These are phyloP conservation scores for Solanum bukasovii DNA, from an alignment of 257 asterid species.

Conservation along the genomic window DNA sequence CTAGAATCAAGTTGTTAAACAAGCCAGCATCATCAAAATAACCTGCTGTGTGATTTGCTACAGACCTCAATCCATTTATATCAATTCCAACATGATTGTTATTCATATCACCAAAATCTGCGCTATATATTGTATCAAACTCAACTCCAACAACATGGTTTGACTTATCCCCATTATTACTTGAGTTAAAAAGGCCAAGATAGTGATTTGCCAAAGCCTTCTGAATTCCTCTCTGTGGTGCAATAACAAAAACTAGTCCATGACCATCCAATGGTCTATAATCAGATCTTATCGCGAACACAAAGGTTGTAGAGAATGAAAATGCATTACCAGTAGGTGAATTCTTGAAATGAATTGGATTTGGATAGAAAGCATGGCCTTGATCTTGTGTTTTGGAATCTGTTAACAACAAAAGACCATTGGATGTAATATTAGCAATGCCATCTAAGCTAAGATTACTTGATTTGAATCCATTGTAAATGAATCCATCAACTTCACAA, in stretches of 20 bases:
- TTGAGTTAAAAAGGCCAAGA: slow-evolving; percentile 43
- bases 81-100: slow-evolving; percentile 57
- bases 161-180: slow-evolving; percentile 27
- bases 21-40: slow-evolving; percentile 12
- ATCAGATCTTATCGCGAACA: slow-evolving; percentile 40
- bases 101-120: slow-evolving; percentile 27
- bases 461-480: slow-evolving; percentile 39
- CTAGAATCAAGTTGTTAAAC: slow-evolving; percentile 21
- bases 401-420: slow-evolving; percentile 40
- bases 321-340: slow-evolving; percentile 12
- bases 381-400: slow-evolving; percentile 23
- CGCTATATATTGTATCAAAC: slow-evolving; percentile 35
- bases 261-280: slow-evolving; percentile 32
- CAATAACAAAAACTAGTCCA: slow-evolving; percentile 42
- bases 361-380: slow-evolving; percentile 50
- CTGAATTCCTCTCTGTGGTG: slow-evolving; percentile 33
- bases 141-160: slow-evolving; percentile 55
- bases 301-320: slow-evolving; percentile 51
- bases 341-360: slow-evolving; percentile 37
- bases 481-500: slow-evolving; percentile 16
- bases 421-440: slow-evolving; percentile 24
- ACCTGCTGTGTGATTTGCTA: slow-evolving; percentile 12
- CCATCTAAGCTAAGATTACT: slow-evolving; percentile 40
- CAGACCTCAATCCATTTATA: slow-evolving; percentile 28
- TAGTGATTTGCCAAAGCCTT: slow-evolving; percentile 24